Conservation (phyloP, 768 basidiomycete species). For the Agrocybe pediades region DNA sequence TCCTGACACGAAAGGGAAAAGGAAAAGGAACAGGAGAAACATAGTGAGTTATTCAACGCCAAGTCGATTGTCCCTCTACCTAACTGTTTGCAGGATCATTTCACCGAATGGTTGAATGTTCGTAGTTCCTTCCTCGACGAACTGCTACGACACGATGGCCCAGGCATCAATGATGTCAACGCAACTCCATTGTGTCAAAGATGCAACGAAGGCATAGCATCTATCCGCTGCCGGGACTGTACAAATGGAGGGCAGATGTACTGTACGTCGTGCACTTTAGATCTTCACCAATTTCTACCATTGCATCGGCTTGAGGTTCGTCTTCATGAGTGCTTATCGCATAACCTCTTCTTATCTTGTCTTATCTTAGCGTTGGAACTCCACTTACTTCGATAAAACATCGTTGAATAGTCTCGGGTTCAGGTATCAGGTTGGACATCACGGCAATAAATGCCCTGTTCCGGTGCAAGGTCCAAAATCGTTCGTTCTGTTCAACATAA, state of each 20-base stretch:
- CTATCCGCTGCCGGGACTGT: constrained; percentile 15
- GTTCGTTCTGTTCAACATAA: constrained; percentile 14
- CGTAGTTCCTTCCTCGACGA: background rate
- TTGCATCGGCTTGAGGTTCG: constrained; percentile 15
- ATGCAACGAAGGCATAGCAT: no score
- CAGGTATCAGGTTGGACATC: constrained; percentile 13
- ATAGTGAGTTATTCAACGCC: no score
- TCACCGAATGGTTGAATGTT: background rate
- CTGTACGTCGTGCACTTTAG: constrained; percentile 4
- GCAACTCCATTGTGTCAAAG: background rate
- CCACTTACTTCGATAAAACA: constrained; percentile 8
- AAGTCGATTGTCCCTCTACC: no score
- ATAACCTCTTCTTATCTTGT: background rate
- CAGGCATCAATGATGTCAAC: background rate
- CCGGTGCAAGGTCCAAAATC: constrained; percentile 1
- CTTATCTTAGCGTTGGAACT: constrained; percentile 8
- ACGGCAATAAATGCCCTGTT: constrained; percentile 9
- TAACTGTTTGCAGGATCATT: no score
- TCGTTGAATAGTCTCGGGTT: constrained; percentile 7
- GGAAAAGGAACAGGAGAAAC: no score
- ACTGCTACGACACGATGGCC: background rate
- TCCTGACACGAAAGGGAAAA: no score
- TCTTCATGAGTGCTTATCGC: background rate
- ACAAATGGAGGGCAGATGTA: background rate
- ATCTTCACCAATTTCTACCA: background rate